Evolutionary conservation across 768 basidiomycete genomes (phyloP).

Genomic region (Sutorius australiensis): DNA sequence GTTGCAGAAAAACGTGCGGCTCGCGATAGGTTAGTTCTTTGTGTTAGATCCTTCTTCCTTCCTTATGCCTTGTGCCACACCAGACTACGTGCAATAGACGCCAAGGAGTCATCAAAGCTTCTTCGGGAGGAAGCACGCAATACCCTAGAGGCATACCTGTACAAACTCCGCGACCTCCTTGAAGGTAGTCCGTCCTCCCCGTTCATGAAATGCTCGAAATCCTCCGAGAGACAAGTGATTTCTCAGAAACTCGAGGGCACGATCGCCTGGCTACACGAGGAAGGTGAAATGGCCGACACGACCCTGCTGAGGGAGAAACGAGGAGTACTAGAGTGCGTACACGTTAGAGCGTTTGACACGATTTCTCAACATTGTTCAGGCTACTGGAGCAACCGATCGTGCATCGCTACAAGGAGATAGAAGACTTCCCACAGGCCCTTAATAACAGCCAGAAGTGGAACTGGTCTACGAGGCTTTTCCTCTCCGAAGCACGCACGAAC

Average conservation of each 20-base stretch:
- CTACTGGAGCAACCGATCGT: conserved; percentile 76
- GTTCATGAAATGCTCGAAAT: conserved; percentile 82
- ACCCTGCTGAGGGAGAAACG: conserved; percentile 72
- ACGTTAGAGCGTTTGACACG: background rate
- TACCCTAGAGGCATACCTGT: conserved; percentile 88
- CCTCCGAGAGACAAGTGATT: conserved; percentile 65
- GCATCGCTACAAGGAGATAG: conserved; percentile 85
- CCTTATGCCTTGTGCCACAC: conserved; percentile 4
- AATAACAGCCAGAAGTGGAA: conserved; percentile 85
- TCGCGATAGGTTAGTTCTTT: conserved; percentile 57
- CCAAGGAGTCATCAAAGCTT: conserved; percentile 69
- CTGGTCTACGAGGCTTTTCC: conserved; percentile 85
- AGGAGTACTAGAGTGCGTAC: conserved; percentile 73
- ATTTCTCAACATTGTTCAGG: conserved; percentile 37
- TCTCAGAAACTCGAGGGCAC: conserved; percentile 66
- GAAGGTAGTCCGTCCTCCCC: conserved; percentile 63
- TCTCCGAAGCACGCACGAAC: conserved; percentile 73
- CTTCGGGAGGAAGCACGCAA: conserved; percentile 89
- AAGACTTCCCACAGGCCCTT: conserved; percentile 77
- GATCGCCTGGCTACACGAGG: conserved; percentile 78
- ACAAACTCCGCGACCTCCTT: conserved; percentile 81
- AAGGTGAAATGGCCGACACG: conserved; percentile 80
- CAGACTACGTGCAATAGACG: conserved; percentile 78
- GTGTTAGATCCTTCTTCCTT: background rate
- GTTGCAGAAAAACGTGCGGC: conserved; percentile 71